Conservation (phyloP, 371 early-diverging fungal genomes). For the Fennellomyces sp. region DNA sequence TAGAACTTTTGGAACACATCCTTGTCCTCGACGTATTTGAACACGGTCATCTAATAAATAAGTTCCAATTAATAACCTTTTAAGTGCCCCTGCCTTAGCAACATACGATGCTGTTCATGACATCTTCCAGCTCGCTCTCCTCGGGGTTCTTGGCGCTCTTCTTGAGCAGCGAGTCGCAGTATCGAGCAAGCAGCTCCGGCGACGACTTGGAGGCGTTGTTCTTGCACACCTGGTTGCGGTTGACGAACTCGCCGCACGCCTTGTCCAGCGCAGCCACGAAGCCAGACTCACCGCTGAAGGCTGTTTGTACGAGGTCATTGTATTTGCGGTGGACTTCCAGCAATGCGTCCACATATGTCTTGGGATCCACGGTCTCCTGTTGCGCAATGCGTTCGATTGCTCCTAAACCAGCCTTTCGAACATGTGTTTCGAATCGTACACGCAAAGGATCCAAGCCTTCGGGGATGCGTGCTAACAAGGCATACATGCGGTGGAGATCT, state of each 20-base stretch:
- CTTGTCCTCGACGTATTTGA: constrained; percentile 89
- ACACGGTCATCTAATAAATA: constrained; percentile 65
- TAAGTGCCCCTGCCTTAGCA: background rate
- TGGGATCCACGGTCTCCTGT: constrained; percentile 72
- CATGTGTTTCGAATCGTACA: constrained; percentile 78
- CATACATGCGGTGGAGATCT: constrained; percentile 88
- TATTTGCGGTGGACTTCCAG: constrained; percentile 83
- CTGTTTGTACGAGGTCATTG: constrained; percentile 68
- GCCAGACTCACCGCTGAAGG: constrained; percentile 87
- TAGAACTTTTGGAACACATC: constrained; percentile 91
- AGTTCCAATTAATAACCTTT: background rate
- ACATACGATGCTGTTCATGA: constrained; percentile 82
- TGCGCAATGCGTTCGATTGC: constrained; percentile 85
- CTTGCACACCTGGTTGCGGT: constrained; percentile 84
- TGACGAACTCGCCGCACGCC: constrained; percentile 92
- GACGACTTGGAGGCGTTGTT: constrained; percentile 69
- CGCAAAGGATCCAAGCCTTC: constrained; percentile 85
- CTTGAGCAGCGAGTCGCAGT: constrained; percentile 82
- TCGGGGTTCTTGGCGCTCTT: constrained; percentile 85
- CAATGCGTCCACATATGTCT: constrained; percentile 81
- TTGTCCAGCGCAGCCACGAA: constrained; percentile 92
- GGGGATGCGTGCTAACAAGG: constrained; percentile 78
- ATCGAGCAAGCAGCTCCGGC: constrained; percentile 86
- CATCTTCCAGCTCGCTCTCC: constrained; percentile 85
- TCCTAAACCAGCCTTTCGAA: constrained; percentile 80